Conservation (phyloP, 306 rosid species). For the Bauhinia variegata region DNA sequence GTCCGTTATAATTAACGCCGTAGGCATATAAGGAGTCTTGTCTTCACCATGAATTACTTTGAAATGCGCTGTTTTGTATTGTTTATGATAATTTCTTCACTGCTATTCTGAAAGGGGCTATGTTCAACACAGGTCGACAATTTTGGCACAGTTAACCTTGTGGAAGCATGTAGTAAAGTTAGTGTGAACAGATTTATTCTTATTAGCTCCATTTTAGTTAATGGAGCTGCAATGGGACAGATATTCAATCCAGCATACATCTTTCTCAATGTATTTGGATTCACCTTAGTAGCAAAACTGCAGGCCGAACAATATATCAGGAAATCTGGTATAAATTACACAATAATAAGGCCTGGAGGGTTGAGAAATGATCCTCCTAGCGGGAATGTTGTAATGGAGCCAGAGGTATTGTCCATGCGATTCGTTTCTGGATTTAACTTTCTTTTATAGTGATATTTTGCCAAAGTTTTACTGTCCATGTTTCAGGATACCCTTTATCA, state of each 20-base stretch:
- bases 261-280: conserved; percentile 86
- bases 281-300: conserved; percentile 89
- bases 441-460: neutral
- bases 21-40: conserved; percentile 4
- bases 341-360: conserved; percentile 96
- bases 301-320: conserved; percentile 80
- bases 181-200: conserved; percentile 84
- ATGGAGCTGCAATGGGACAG: conserved; percentile 98
- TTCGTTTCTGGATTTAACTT: too few relatives aligned
- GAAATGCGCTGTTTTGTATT: too few relatives aligned
- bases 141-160: conserved; percentile 87
- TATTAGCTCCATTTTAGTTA: conserved; percentile 88
- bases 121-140: conserved; percentile 75
- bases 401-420: conserved; percentile 83
- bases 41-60: too few relatives aligned
- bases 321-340: conserved; percentile 91
- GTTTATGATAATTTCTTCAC: neutral
- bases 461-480: conserved; percentile 14
- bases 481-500: conserved; percentile 78
- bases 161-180: conserved; percentile 82
- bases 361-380: conserved; percentile 87
- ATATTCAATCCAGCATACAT: conserved; percentile 89
- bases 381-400: conserved; percentile 83
- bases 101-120: conserved; percentile 16
- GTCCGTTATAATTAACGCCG: too few relatives aligned